Evolutionary conservation across 805 yeast species (phyloP).

Genomic region (Kluyveromyces aestuarii): DNA sequence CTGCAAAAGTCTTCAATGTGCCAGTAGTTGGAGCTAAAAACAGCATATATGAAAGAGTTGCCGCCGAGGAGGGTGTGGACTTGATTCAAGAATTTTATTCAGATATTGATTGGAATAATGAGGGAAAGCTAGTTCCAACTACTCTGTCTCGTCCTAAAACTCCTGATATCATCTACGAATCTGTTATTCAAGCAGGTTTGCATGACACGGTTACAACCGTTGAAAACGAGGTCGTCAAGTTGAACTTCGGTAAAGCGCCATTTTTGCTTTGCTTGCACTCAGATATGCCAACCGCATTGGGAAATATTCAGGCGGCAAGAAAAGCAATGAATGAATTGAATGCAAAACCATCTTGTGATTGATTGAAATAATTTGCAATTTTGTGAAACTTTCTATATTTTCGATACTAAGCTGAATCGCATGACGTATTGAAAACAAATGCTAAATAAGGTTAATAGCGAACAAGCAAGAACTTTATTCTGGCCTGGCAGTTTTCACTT

Average conservation of each 20-base stretch:
- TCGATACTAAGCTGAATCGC: too few species aligned
- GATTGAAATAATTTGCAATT: too few species aligned
- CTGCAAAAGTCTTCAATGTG: conserved; percentile 29
- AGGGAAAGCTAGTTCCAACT: conserved; percentile 26
- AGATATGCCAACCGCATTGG: conserved; percentile 32
- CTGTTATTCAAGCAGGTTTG: conserved; percentile 22
- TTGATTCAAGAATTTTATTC: conserved; percentile 32
- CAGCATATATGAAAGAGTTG: conserved; percentile 21
- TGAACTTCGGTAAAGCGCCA: conserved; percentile 25
- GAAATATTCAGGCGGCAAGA: conserved; percentile 25
- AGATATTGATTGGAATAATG: conserved; percentile 28
- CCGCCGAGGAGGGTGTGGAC: conserved; percentile 26
- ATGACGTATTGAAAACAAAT: too few species aligned
- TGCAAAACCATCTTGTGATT: background rate
- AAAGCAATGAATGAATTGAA: conserved; percentile 26
- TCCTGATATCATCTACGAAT: conserved; percentile 26
- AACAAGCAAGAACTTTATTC: too few species aligned
- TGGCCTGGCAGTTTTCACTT: too few species aligned
- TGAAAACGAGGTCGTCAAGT: conserved; percentile 17
- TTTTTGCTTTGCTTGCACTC: conserved; percentile 30
- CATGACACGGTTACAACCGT: conserved; percentile 17
- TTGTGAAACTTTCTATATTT: too few species aligned
- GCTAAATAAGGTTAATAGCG: too few species aligned
- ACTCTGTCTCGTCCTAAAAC: conserved; percentile 24
- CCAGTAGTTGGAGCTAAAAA: conserved; percentile 33